These are phyloP conservation scores for Exophiala dermatitidis DNA, from an alignment of 2,329 filamentous ascomycete species.

Conservation along the genomic window DNA sequence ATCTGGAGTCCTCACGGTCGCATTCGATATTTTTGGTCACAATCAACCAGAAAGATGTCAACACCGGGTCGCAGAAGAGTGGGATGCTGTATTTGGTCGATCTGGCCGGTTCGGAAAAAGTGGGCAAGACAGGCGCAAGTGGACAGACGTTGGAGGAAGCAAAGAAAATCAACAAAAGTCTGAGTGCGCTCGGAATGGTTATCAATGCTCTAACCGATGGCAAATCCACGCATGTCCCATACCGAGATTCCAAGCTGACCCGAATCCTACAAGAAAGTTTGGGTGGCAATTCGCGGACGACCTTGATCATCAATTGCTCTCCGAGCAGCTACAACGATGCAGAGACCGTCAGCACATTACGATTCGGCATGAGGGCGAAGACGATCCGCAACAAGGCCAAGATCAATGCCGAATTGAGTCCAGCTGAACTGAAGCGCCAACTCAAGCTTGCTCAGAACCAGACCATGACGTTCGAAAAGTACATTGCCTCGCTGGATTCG, in stretches of 20 bases:
- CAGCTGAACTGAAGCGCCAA: conserved; percentile 84
- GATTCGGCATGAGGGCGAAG: conserved; percentile 94
- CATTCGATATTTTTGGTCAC: conserved; percentile 98
- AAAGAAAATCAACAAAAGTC: conserved; percentile 99
- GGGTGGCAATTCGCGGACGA: conserved; percentile 96
- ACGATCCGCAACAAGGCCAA: conserved; percentile 99
- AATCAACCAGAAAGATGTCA: conserved; percentile 93
- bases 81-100: conserved; percentile 96
- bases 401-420: conserved; percentile 96
- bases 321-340: conserved; percentile 96
- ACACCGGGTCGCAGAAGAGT: conserved; percentile 91
- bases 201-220: conserved; percentile 96
- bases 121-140: conserved; percentile 95
- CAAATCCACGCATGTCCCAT: conserved; percentile 92
- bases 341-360: conserved; percentile 83
- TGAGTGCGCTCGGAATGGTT: conserved; percentile 97
- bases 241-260: conserved; percentile 96
- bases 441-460: conserved; percentile 89
- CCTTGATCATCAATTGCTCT: conserved; percentile 98
- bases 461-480: conserved; percentile 78
- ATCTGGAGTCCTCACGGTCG: conserved; percentile 93
- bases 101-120: conserved; percentile 96
- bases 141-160: conserved; percentile 96
- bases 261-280: conserved; percentile 94
- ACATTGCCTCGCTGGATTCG: conserved; percentile 73